These are phyloP conservation scores for Globisporangium acanthophoron DNA, from an alignment of 352 stramenopile genomes.

Conservation along the genomic window DNA sequence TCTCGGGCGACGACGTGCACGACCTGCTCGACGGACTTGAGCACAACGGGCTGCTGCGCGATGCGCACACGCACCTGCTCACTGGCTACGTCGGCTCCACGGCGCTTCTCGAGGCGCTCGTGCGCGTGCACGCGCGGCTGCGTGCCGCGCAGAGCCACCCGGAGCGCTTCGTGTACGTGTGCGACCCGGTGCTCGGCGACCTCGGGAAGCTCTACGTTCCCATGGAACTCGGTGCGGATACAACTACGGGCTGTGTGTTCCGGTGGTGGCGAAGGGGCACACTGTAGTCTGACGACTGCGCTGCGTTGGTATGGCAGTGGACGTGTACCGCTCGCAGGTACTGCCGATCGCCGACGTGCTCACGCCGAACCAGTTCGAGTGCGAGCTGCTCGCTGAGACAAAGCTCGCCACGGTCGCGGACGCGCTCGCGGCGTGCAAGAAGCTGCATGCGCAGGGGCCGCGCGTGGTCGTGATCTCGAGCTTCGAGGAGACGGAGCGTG, in stretches of 20 bases:
- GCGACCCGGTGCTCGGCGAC: constrained; percentile 81
- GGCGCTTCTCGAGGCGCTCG: constrained; percentile 64
- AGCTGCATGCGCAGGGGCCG: constrained; percentile 64
- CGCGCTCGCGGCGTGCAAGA: constrained; percentile 61
- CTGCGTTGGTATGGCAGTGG: constrained; percentile 32
- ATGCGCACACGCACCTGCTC: constrained; percentile 74
- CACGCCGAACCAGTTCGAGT: constrained; percentile 86
- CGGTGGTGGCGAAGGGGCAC: neutral
- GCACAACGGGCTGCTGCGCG: constrained; percentile 56
- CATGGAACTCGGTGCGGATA: constrained; percentile 53
- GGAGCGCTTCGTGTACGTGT: constrained; percentile 65
- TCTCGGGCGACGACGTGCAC: constrained; percentile 67
- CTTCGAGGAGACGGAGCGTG: constrained; percentile 46
- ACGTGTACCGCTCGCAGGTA: constrained; percentile 72
- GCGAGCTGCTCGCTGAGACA: constrained; percentile 71
- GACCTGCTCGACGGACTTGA: constrained; percentile 78
- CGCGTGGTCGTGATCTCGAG: constrained; percentile 81
- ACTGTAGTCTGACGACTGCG: neutral
- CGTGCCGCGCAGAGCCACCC: constrained; percentile 42
- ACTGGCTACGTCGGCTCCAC: constrained; percentile 78
- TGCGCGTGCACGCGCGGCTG: constrained; percentile 57
- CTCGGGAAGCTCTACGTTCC: constrained; percentile 79
- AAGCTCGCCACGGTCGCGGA: constrained; percentile 60
- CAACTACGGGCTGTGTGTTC: constrained; percentile 25
- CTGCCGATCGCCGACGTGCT: constrained; percentile 80